Base-by-base conservation (phyloP, 2,329 filamentous ascomycete species). In the Cordyceps javanica region DNA sequence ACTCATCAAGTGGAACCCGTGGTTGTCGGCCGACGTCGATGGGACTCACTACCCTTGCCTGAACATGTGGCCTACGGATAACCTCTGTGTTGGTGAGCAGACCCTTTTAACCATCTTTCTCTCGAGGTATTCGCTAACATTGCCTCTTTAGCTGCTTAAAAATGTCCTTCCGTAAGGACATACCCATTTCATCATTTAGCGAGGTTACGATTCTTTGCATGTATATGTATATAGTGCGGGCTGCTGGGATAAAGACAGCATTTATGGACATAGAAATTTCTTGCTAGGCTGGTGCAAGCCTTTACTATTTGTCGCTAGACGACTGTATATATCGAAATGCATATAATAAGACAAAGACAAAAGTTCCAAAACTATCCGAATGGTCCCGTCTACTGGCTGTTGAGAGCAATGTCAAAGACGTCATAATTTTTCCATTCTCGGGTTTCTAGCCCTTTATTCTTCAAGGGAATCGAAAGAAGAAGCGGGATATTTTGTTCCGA, bases 401-500 rank as follows among this genome's bases (percentile, higher is more conserved):
- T 75, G 10, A 75, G 61, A 7, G 65, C 65, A 44, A 74, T 59
- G 59, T 75, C 70, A 63, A 74, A 73, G 25, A 70, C 62, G 59
- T 74, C 70, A 62, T 69, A 74, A 52, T 74, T 74, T 52, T 67
- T 68, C 72, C 72, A 74, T 14, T 56, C 21, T 46, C 62, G 13
- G 2, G 6, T 59, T 21, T 14, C 14, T 21, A 48, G 58, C 19
- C 11, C 28, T n/a, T n/a, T n/a, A 13, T 62, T 51, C 25, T 59
- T 56, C 3, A 62, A 48, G 16, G 67, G 63, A 10, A 63, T 65
- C 5, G 70, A 72, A 59, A 68, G 65, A 5, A 75, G 60, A 11
- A 75, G 52, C 8, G 73, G 73, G 16, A 75, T 65, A 3, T 64
- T 59, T 60, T 73, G 71, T 60, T 75, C 73, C 3, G 70, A 72